A percentile compares a stretch with the other conserved stretches of the same genome.
These are phyloP conservation scores for Phlebopus sp. DNA, from an alignment of 1,284 basidiomycete genomes.

Conservation along the genomic window DNA sequence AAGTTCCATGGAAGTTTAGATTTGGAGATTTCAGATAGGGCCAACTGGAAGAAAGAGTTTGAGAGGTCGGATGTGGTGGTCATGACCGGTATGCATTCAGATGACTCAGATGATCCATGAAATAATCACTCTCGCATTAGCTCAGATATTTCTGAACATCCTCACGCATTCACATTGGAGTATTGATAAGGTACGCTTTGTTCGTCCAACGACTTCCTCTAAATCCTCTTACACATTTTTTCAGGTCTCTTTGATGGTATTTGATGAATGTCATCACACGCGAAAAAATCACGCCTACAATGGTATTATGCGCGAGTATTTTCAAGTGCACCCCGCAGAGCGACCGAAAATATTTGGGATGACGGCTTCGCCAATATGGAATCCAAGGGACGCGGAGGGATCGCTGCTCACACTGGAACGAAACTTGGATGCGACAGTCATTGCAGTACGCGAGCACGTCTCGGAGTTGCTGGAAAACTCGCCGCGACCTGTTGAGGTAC, in stretches of 20 bases:
- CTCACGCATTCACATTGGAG: conserved; percentile 78
- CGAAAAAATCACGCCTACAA: conserved; percentile 81
- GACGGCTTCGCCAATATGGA: conserved; percentile 85
- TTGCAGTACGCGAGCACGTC: conserved; percentile 65
- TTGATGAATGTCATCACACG: conserved; percentile 82
- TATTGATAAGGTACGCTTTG: conserved; percentile 49
- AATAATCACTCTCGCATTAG: conserved; percentile 35
- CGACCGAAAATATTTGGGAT: conserved; percentile 85
- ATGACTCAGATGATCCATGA: background rate
- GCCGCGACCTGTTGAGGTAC: conserved; percentile 65
- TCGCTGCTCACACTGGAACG: conserved; percentile 64
- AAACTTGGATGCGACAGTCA: conserved; percentile 69
- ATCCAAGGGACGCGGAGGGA: conserved; percentile 58
- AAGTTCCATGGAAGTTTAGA: conserved; percentile 68
- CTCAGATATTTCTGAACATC: conserved; percentile 78
- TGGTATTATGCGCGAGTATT: conserved; percentile 77
- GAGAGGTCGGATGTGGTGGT: conserved; percentile 70
- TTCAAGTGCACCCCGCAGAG: conserved; percentile 41
- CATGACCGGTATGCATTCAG: conserved; percentile 61
- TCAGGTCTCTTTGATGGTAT: conserved; percentile 72
- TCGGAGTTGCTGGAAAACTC: conserved; percentile 61
- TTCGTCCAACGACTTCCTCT: background rate
- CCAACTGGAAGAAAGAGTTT: conserved; percentile 64
- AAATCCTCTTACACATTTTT: background rate
- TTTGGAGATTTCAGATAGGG: conserved; percentile 65